Evolutionary conservation across 495 filamentous ascomycete genomes (phyloP), one percentile per base, ranked within the genome.

Genomic region (Cercophora sp.): DNA sequence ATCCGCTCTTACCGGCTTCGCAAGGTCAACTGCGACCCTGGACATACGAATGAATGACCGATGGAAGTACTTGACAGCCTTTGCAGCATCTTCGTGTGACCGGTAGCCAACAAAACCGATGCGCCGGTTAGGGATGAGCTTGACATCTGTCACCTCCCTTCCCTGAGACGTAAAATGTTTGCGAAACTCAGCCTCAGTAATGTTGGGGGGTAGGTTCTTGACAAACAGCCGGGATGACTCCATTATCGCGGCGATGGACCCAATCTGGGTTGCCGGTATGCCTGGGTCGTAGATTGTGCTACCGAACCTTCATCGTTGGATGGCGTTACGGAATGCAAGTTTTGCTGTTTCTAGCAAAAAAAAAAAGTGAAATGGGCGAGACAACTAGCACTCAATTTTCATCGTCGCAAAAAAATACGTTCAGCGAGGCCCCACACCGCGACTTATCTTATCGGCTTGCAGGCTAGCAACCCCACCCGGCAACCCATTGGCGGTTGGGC

Each of bases 51-150:
- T 87, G 69, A 91, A 98, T 54, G 91, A 81, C 62, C 82, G 87
- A 73, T 99, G 91, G 80, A 96, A 95, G 71, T 95, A 96, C 62
- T 87, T 88, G 56, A 92, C 86, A 41, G 93, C 93, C 58, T 82
- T 78, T 37, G 77, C 71, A 42, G 93, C 93, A 59, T 86, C 86
- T 55, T 91, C 81, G 36, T 82, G 75, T 47, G 80, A 88, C 70
- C 88, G 92, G 77, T 91, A 97, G 54, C 93, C 93, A 54, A 99
- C 83, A 77, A 96, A 99, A 57, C 91, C 93, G 72, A 98, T 96
- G 50, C 90, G 80, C 61, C 93, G 82, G 60, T 87, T 80, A 16
- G 91, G 83, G 65, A 96, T 85, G 53, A 95, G 79, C 76, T 91
- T 93, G 51, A 87, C 83, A 74, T 97, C 93, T 41, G 93, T 97